phyloP scores from a whole-genome alignment of 805 yeast species.

The Torulaspora microellipsoides region DNA sequence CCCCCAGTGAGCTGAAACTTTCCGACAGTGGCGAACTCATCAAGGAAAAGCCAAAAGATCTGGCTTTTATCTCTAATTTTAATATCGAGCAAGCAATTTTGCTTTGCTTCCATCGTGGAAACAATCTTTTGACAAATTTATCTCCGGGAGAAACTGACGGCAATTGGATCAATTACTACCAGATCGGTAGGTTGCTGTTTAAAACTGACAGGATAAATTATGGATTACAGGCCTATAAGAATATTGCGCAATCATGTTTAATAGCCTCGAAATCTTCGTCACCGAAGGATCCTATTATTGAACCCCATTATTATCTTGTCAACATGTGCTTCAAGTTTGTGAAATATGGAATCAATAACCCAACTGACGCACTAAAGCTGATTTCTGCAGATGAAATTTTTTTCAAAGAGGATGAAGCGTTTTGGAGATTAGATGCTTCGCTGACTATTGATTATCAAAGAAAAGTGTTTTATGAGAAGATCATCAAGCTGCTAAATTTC shows the following conservation, averaged over 20 bases:
- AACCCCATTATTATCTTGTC: constrained; percentile 70
- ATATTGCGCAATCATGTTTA: constrained; percentile 43
- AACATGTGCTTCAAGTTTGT: constrained; percentile 56
- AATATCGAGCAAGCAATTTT: constrained; percentile 31
- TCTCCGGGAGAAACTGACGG: constrained; percentile 14
- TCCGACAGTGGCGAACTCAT: constrained; percentile 18
- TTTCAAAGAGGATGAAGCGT: constrained; percentile 20
- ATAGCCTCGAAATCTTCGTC: constrained; percentile 37
- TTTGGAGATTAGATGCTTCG: constrained; percentile 23
- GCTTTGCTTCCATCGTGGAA: constrained; percentile 22
- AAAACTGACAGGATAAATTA: constrained; percentile 40
- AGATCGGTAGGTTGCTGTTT: constrained; percentile 52
- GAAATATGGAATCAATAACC: constrained; percentile 33
- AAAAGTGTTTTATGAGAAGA: constrained; percentile 35
- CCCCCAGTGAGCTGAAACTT: constrained; percentile 15
- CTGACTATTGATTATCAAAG: constrained; percentile 13
- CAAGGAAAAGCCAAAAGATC: constrained; percentile 7
- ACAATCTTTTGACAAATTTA: constrained; percentile 23
- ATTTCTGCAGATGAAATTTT: constrained; percentile 38
- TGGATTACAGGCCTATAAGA: constrained; percentile 18
- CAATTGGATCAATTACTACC: constrained; percentile 62
- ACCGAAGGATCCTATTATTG: constrained; percentile 55
- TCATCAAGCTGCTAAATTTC: constrained; percentile 45
- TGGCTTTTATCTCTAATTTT: constrained; percentile 23
- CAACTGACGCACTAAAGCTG: constrained; percentile 37